Percentiles rank a stretch among this genome's conserved stretches.
Conservation (phyloP, 78 protist genomes). For the Dictyostelium citrinum region DNA sequence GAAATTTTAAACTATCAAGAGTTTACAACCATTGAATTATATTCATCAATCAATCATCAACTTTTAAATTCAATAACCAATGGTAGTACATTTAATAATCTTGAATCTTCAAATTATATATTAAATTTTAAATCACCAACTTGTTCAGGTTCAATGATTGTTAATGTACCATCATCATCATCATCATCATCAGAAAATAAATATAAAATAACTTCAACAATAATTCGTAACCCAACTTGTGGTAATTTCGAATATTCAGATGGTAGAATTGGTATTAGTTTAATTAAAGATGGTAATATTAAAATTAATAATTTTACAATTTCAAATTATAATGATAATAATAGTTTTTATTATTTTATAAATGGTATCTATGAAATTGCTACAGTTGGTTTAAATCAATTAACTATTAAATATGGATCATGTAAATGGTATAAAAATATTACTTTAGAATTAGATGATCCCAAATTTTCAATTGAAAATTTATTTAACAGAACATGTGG, state of each 20-base stretch:
- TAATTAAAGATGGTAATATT: not conserved
- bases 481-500: not conserved
- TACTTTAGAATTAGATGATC: not conserved
- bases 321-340: not conserved
- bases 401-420: not conserved
- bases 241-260: not conserved
- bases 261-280: not conserved
- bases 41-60: not conserved
- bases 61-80: not conserved
- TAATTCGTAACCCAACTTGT: not conserved
- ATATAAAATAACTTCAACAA: not conserved
- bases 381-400: not conserved
- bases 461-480: not conserved
- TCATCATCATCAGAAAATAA: not conserved
- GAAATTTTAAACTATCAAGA: not conserved
- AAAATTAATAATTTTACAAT: not conserved
- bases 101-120: not conserved
- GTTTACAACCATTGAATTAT: not conserved
- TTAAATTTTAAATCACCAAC: not conserved
- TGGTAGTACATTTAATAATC: not conserved
- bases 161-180: not conserved
- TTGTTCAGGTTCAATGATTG: not conserved
- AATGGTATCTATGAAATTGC: not conserved
- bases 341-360: not conserved
- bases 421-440: not conserved